A percentile compares a stretch with the other conserved stretches of the same genome.
phyloP scores from a whole-genome alignment of 306 rosid species.

The Lathyrus aphaca region DNA sequence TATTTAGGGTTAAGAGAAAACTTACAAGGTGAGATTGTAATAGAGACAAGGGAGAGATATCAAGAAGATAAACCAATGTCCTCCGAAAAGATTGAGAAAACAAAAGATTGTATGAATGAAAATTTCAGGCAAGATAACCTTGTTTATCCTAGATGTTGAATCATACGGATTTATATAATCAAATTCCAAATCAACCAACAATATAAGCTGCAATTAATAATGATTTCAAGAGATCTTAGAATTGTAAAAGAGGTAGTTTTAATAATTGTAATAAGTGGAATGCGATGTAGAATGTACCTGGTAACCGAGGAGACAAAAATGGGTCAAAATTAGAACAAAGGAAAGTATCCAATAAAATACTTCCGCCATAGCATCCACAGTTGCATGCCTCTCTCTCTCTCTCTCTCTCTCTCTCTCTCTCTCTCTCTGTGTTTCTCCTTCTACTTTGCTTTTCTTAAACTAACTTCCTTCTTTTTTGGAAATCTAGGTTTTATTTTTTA shows the following conservation, averaged over 20 bases:
- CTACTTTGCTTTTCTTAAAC: constrained; percentile 5
- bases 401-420: too few species aligned
- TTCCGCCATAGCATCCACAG: constrained; percentile 50
- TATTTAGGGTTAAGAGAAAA: constrained; percentile 29
- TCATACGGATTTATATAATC: constrained; percentile 94
- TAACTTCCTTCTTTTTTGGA: constrained; percentile 2
- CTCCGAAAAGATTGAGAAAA: constrained; percentile 60
- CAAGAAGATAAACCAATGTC: constrained; percentile 74
- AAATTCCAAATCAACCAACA: constrained; percentile 86
- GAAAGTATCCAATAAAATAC: constrained; percentile 64
- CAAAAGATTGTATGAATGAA: constrained; percentile 65
- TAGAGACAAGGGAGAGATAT: constrained; percentile 72
- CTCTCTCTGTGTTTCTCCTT: not conserved
- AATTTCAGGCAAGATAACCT: constrained; percentile 75
- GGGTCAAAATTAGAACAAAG: constrained; percentile 62
- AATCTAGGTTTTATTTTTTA: not conserved
- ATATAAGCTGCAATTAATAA: constrained; percentile 69
- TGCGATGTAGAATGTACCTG: constrained; percentile 47
- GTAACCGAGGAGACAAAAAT: constrained; percentile 61
- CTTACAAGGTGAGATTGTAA: constrained; percentile 75
- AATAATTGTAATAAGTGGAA: not conserved
- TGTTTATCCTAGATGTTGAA: constrained; percentile 76
- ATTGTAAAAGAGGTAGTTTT: too few species aligned
- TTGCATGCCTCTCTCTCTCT: too few species aligned
- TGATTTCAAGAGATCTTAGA: not conserved